A percentile compares a stretch with the other conserved stretches of the same genome.
phyloP scores from a whole-genome alignment of 176 grass and related monocot species.

The Carex pumila region DNA sequence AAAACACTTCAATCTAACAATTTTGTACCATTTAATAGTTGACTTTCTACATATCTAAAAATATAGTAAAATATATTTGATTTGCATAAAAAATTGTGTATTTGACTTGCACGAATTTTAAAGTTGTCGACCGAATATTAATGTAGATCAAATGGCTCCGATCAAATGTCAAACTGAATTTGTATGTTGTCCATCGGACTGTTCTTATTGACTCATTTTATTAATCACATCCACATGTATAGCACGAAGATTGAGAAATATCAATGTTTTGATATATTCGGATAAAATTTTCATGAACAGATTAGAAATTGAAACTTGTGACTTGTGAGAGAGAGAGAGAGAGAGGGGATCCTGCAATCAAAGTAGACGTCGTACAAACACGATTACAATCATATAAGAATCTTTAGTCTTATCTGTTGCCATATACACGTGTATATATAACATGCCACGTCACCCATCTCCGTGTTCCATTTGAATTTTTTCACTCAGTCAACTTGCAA shows the following conservation, averaged over 20 bases:
- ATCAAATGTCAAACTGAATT: no score
- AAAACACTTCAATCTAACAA: no score
- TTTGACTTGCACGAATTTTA: no score
- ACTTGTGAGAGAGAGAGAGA: not conserved
- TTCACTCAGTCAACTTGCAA: not conserved
- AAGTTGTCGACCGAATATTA: no score
- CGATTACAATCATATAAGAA: not conserved
- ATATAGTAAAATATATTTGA: no score
- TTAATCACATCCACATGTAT: not conserved
- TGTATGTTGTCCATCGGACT: no score
- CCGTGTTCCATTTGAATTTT: slow-evolving; percentile 9
- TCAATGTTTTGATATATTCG: not conserved
- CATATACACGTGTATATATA: not conserved
- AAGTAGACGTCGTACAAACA: not conserved
- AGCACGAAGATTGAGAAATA: not conserved
- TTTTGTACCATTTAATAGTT: no score
- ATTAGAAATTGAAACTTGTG: not conserved
- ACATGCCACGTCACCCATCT: not conserved
- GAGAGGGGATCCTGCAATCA: not conserved
- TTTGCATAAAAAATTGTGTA: no score
- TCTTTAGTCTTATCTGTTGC: not conserved
- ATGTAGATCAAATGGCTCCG: no score
- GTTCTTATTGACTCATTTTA: no score
- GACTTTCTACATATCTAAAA: no score
- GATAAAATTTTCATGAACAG: not conserved